Evolutionary conservation across 306 rosid species (phyloP).

Genomic region (Comarum palustre): DNA sequence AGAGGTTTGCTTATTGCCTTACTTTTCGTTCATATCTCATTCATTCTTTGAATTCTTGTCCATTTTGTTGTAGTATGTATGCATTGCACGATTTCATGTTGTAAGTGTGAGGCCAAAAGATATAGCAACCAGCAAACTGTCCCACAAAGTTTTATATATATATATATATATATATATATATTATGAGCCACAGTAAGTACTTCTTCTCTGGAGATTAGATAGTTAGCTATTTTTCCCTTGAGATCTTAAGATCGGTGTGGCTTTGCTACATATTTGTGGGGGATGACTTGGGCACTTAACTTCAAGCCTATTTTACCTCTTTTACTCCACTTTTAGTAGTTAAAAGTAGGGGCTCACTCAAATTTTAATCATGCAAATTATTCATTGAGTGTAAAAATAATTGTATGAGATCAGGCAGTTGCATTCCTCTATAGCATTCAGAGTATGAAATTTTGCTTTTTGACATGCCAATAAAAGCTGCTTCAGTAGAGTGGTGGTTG

Average conservation of each 20-base stretch:
- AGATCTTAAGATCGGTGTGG: neutral
- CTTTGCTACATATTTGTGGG: neutral
- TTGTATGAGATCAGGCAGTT: neutral
- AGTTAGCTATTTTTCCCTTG: conserved; percentile 7
- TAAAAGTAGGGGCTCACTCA: neutral
- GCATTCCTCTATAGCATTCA: neutral
- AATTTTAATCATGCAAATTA: neutral
- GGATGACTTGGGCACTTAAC: neutral
- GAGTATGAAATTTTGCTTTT: neutral
- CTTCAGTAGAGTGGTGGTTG: neutral
- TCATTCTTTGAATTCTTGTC: neutral
- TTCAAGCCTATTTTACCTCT: neutral
- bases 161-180: too few relatives aligned
- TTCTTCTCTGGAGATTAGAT: neutral
- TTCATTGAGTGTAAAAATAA: neutral
- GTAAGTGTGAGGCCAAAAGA: neutral
- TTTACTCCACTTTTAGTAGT: neutral
- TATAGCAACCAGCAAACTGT: neutral
- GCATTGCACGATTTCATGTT: conserved; percentile 2
- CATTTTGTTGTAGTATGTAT: conserved; percentile 8
- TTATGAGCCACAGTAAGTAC: neutral
- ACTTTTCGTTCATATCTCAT: neutral
- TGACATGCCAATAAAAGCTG: neutral
- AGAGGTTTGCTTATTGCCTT: conserved; percentile 54
- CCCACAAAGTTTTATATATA: neutral